These are phyloP conservation scores for Mucor plumbeus DNA, from an alignment of 371 early-diverging fungal genomes.

Conservation along the genomic window DNA sequence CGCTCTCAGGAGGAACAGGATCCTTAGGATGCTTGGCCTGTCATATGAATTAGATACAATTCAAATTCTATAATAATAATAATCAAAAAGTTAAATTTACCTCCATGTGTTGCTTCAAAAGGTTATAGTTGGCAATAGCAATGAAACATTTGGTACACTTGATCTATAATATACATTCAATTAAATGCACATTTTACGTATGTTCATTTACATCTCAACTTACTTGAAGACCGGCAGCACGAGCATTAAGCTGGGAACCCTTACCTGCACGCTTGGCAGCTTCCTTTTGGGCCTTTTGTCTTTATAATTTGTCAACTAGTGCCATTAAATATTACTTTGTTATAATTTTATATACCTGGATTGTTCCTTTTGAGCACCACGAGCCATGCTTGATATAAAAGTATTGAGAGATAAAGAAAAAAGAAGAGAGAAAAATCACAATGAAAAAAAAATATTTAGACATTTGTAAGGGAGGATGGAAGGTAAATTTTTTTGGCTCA, in stretches of 20 bases:
- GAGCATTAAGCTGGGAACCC: slow-evolving; percentile 60
- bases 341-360: slow-evolving; percentile 47
- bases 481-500: background rate
- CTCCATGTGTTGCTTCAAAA: slow-evolving; percentile 67
- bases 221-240: slow-evolving; percentile 67
- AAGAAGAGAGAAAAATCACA: background rate
- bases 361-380: slow-evolving; percentile 65
- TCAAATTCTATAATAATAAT: background rate
- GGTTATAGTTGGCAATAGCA: slow-evolving; percentile 59
- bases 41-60: background rate
- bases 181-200: background rate
- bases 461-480: background rate
- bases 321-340: background rate
- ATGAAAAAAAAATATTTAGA: background rate
- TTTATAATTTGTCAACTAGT: slow-evolving; percentile 16
- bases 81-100: slow-evolving; percentile 24
- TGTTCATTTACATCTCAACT: background rate
- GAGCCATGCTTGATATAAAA: slow-evolving; percentile 43
- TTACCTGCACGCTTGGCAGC: slow-evolving; percentile 51
- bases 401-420: background rate
- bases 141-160: slow-evolving; percentile 49
- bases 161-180: slow-evolving; percentile 27
- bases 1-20: slow-evolving; percentile 51
- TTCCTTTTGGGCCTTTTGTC: slow-evolving; percentile 64
- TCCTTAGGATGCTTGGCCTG: slow-evolving; percentile 68